Conservation (phyloP, 2,329 filamentous ascomycete genomes). For the Fusarium kyushuense region DNA sequence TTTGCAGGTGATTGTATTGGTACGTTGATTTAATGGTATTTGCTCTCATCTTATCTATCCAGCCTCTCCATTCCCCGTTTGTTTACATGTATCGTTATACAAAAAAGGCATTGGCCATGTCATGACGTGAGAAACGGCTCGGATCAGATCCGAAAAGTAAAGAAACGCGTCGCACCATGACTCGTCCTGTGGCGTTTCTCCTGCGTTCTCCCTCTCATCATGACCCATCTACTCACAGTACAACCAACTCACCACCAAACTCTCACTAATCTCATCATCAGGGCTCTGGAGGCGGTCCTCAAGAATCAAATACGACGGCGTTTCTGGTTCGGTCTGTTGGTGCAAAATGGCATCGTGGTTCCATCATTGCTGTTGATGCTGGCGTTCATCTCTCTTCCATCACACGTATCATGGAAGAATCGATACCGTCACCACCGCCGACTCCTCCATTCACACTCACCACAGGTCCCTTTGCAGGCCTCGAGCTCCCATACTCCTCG, state of each 20-base stretch:
- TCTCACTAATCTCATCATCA: conserved; percentile 53
- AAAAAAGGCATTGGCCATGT: conserved; percentile 1
- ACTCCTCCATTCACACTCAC: conserved; percentile 65
- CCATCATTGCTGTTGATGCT: conserved; percentile 91
- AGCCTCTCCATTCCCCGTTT: conserved; percentile 9
- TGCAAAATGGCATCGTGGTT: conserved; percentile 83
- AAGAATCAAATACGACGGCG: conserved; percentile 89
- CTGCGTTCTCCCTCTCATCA: background rate
- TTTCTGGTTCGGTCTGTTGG: conserved; percentile 87
- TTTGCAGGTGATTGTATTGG: conserved; percentile 80
- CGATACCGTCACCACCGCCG: conserved; percentile 54
- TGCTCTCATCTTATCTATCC: background rate
- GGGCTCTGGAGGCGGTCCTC: conserved; percentile 91
- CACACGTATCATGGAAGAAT: conserved; percentile 77
- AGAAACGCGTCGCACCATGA: conserved; percentile 12
- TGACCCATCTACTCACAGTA: conserved; percentile 6
- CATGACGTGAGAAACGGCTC: conserved; percentile 10
- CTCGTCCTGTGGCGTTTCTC: conserved; percentile 18
- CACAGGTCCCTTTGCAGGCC: conserved; percentile 82
- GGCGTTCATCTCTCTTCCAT: conserved; percentile 91
- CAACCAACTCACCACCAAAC: background rate
- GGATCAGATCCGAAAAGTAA: conserved; percentile 8
- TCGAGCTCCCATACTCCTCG: conserved; percentile 75
- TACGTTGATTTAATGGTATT: conserved; percentile 58
- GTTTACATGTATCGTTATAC: conserved; percentile 25